Evolutionary conservation across 2,329 filamentous ascomycete species (phyloP), one percentile per base, ranked within the genome.

Genomic region (Alternaria alternata): DNA sequence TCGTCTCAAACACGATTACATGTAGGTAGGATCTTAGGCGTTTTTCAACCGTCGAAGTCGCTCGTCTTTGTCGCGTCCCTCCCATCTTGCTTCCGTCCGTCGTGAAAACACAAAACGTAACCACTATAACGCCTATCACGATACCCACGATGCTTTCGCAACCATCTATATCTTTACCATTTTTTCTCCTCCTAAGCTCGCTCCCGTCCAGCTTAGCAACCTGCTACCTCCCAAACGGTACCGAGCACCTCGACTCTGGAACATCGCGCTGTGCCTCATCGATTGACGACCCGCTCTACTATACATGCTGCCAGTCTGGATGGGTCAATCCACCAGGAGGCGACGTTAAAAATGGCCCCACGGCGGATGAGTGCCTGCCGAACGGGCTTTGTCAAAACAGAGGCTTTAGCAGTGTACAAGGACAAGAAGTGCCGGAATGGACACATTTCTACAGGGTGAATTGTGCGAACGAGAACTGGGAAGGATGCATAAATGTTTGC

Each of bases 301-400:
- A 58, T 16, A 55, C 57, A 24, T 67, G 64, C 46, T 67, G 64
- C 57, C 34, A 54, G 4, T 42, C 54, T 18, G 48, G 46, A 20
- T 61, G 62, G 28, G 20, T n/a, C 5, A 64, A 61, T 11, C 26
- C 51, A n/a, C 59, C 64, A 1, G 62, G 64, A 1, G 47, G 48
- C 18, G 39, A 54, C 30, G 18, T 58, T 26, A 51, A 38, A 30
- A 36, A 44, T 26, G 64, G 64, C 18, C 47, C 36, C 7, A 53
- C 62, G 1, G 28, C 46, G 3, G 64, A 67, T 49, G 59, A 61
- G 49, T 67, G 64, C 34, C 41, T 67, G n/a, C 54, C 57, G 6
- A 67, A 67, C 26, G 64, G 62, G 9, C 26, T 67, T 14, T 67
- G 64, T 24, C 57, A 57, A 34, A 65, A 67, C 28, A 52, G 55